These are phyloP conservation scores for Aspergillus biplanus DNA, from an alignment of 495 filamentous ascomycete genomes.

Conservation along the genomic window DNA sequence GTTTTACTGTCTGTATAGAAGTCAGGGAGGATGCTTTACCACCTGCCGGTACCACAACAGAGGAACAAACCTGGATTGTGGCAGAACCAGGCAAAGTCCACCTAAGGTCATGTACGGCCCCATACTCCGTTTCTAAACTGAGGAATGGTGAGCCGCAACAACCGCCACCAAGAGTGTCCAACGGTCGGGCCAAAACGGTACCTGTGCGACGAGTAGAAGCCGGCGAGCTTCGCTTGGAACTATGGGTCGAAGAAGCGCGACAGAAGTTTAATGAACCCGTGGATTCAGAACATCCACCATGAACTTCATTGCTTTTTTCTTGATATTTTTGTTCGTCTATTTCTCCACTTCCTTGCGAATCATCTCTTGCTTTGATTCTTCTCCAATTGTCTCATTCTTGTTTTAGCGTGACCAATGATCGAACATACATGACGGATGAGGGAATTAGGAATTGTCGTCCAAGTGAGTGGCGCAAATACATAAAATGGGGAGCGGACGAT, in stretches of 20 bases:
- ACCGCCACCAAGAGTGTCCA: constrained; percentile 43
- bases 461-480: constrained; percentile 50
- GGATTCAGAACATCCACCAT: constrained; percentile 47
- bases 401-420: constrained; percentile 57
- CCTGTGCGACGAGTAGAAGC: constrained; percentile 58
- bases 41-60: constrained; percentile 68
- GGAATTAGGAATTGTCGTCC: constrained; percentile 45
- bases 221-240: constrained; percentile 56
- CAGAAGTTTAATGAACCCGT: constrained; percentile 58
- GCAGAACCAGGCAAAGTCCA: constrained; percentile 55
- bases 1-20: constrained; percentile 87
- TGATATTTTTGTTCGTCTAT: constrained; percentile 26
- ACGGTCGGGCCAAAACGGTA: constrained; percentile 54
- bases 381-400: constrained; percentile 46
- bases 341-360: constrained; percentile 28
- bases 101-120: constrained; percentile 49
- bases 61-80: constrained; percentile 57
- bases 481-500: constrained; percentile 50
- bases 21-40: constrained; percentile 71
- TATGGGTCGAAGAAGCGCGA: constrained; percentile 60
- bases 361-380: constrained; percentile 27
- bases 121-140: constrained; percentile 49
- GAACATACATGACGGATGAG: constrained; percentile 54
- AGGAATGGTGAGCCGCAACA: constrained; percentile 43
- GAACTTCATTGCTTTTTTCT: constrained; percentile 26